Evolutionary conservation across 805 yeast genomes (phyloP), one percentile per base, ranked within the genome.

Genomic region (Novakomyces olei): DNA sequence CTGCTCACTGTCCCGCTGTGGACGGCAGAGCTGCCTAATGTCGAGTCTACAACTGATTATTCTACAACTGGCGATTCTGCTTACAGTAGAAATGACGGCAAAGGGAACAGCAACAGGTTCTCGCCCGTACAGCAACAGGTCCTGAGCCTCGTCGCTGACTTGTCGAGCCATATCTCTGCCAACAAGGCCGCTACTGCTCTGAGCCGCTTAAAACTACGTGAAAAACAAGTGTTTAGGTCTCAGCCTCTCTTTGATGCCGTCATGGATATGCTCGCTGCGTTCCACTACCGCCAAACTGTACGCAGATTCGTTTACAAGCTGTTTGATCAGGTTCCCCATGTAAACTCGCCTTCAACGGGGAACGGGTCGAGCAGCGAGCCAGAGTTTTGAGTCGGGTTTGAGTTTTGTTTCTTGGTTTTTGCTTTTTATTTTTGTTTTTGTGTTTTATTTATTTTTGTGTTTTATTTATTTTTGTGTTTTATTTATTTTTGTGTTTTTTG

Each of bases 1-100:
- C 37, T 40, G 19, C 16, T 38, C 10, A 14, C 32, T 15, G 12
- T 15, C 22, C 20, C 32, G 18, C 7, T 19, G 15, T 17, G 15
- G n/a, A 15, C 9, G 7, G 30, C 18, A 17, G 23, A 27, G 5
- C 18, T 12, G 14, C 9, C 19, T 4, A 29, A 7, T 17, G 32
- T 19, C 24, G 22, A 15, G 5, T 14, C 22, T 9, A 19, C 32
- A 18, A 12, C 24, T 15, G 27, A 14, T 7, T 15, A 14, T 5
- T 20, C 19, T 5, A 14, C 28, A 3, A 8, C n/a, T 19, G 12
- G 3, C 16, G n/a, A n/a, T 6, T n/a, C 15, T 8, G 12, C n/a
- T 12, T 22, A 10, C 12, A 12, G 25, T 22, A 12, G 12, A 12
- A 12, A 10, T 10, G 25, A 22, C n/a, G 9, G 9, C 12, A 22